These are phyloP conservation scores for Boletus insuetus DNA, from an alignment of 768 basidiomycete genomes.

Conservation along the genomic window DNA sequence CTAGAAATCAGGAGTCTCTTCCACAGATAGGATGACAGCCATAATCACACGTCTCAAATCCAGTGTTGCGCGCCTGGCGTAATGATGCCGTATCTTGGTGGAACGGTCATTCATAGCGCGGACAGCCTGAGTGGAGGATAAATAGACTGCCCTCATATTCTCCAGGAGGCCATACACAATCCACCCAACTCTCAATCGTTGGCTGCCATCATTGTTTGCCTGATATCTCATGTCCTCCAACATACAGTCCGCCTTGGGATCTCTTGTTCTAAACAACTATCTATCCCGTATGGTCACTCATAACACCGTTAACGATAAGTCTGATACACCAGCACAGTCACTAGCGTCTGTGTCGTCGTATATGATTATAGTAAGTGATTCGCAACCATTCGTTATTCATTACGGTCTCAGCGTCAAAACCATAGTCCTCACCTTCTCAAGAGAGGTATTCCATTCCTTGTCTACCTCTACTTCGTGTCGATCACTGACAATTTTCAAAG, in stretches of 20 bases:
- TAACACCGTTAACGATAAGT: neutral
- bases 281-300: neutral
- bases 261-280: neutral
- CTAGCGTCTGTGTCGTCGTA: neutral
- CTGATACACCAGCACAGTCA: neutral
- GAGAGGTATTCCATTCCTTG: neutral
- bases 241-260: neutral
- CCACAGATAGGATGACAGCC: no score
- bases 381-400: neutral
- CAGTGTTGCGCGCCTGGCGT: no score
- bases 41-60: no score
- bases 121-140: neutral
- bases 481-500: neutral
- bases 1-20: no score
- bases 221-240: neutral
- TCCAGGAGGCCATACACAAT: neutral
- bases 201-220: no score
- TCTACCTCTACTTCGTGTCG: no score
- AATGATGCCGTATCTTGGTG: no score
- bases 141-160: neutral
- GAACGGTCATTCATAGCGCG: neutral
- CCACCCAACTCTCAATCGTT: neutral
- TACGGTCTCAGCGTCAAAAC: neutral
- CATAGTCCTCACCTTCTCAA: neutral
- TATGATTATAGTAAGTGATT: conserved; percentile 2